phyloP scores from a whole-genome alignment of 208 protist genomes.

The Crithidia bombi region DNA sequence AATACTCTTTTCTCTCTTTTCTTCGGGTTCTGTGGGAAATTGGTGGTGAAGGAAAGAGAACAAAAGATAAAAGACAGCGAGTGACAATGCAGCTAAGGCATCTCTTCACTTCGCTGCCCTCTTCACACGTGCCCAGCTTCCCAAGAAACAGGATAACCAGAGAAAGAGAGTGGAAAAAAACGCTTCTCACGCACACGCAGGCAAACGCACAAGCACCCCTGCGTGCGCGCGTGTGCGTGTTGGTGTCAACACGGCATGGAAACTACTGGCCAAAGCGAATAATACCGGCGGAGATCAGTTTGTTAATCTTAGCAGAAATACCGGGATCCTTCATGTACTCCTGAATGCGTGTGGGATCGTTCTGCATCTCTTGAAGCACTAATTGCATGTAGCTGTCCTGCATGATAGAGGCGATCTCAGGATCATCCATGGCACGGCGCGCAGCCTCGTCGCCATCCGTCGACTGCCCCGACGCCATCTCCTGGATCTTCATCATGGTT shows the following conservation, averaged over 20 bases:
- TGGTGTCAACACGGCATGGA: not conserved
- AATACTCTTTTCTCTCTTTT: conserved; percentile 1
- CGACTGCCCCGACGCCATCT: conserved; percentile 83
- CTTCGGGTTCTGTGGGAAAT: not conserved
- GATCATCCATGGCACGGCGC: conserved; percentile 93
- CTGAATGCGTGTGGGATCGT: conserved; percentile 86
- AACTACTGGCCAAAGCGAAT: conserved; percentile 84
- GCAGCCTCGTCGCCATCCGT: conserved; percentile 89
- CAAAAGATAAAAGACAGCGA: conserved; percentile 12
- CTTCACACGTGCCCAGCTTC: no score
- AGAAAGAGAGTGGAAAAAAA: conserved; percentile 4
- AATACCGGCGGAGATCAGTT: conserved; percentile 96
- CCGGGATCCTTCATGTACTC: conserved; percentile 94
- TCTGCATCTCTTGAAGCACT: conserved; percentile 91
- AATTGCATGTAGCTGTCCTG: conserved; percentile 93
- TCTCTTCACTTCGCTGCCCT: conserved; percentile 7
- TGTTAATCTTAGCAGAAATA: conserved; percentile 95
- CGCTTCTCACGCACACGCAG: not conserved
- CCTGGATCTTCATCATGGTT: conserved; percentile 93
- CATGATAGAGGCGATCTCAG: conserved; percentile 95
- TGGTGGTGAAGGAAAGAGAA: conserved; percentile 17
- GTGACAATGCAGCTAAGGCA: not conserved
- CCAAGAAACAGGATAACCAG: not conserved
- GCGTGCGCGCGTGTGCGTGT: not conserved
- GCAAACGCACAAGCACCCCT: not conserved